These are phyloP conservation scores for Pichia californica DNA, from an alignment of 805 yeast species.

Conservation along the genomic window DNA sequence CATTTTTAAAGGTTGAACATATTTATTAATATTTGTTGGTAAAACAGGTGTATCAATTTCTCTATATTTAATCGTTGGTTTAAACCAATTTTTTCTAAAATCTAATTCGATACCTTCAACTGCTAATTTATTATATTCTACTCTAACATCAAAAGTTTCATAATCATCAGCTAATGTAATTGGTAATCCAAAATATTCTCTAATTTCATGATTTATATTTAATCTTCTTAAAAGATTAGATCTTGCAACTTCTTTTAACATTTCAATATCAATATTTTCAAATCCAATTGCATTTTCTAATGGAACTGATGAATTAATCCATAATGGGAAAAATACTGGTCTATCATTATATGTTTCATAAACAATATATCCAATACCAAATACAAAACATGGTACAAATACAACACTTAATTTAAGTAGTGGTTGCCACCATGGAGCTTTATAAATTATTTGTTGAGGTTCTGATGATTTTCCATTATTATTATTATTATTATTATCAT, in stretches of 20 bases:
- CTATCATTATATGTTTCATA: slow-evolving; percentile 25
- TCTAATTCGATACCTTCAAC: slow-evolving; percentile 30
- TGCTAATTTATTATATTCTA: slow-evolving; percentile 25
- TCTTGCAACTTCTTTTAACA: slow-evolving; percentile 21
- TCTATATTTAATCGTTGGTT: slow-evolving; percentile 20
- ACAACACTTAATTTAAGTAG: slow-evolving; percentile 11
- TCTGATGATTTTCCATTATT: not conserved
- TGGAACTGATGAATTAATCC: slow-evolving; percentile 23
- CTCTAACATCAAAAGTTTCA: slow-evolving; percentile 25
- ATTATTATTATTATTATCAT: not conserved
- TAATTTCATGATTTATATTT: slow-evolving; percentile 27
- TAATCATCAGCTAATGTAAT: slow-evolving; percentile 22
- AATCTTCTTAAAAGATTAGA: slow-evolving; percentile 23
- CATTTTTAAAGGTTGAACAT: slow-evolving; percentile 27
- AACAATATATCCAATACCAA: slow-evolving; percentile 23
- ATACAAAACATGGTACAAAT: slow-evolving; percentile 13
- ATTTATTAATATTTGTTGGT: slow-evolving; percentile 24
- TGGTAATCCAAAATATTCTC: slow-evolving; percentile 27
- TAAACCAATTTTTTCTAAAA: slow-evolving; percentile 25
- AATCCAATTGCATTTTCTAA: slow-evolving; percentile 22
- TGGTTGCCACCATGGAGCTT: slow-evolving; percentile 17
- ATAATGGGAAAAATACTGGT: slow-evolving; percentile 29
- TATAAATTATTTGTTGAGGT: slow-evolving; percentile 6
- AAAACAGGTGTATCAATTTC: slow-evolving; percentile 21
- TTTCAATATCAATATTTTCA: slow-evolving; percentile 25